Conservation (phyloP, 2,329 filamentous ascomycete species). For the Aureobasidium melanogenum region DNA sequence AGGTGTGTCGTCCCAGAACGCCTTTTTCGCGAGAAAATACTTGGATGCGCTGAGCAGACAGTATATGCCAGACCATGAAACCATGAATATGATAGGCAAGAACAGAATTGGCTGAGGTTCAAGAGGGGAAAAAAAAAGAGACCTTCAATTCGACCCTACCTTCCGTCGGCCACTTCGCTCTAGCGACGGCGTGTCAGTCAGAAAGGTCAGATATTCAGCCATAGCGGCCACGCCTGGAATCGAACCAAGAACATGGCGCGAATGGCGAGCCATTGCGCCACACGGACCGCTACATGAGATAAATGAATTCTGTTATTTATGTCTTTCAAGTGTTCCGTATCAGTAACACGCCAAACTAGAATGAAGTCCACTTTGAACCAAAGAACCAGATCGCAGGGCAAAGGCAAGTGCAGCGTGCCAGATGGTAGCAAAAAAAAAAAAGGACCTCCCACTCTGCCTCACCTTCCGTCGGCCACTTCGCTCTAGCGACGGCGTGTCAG, state of each 20-base stretch:
- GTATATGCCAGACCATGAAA: no score
- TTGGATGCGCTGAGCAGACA: no score
- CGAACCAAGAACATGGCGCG: neutral
- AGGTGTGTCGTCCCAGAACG: no score
- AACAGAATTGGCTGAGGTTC: no score
- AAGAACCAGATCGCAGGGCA: no score
- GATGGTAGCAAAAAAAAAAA: no score
- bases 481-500: neutral
- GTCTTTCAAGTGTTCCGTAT: no score
- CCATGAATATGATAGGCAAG: no score
- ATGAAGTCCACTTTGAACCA: no score
- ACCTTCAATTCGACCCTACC: neutral
- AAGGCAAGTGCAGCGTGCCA: no score
- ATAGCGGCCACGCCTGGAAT: neutral
- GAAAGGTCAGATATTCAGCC: neutral
- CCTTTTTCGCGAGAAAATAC: no score
- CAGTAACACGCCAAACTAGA: no score
- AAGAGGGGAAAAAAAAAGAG: conserved; percentile 6
- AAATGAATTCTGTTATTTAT: neutral
- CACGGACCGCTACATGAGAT: neutral
- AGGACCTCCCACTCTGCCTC: neutral
- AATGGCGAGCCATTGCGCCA: neutral
- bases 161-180: neutral
- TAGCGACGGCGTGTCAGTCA: neutral
- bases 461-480: neutral